phyloP scores from a whole-genome alignment of 129 eudicot species.

The Cynara cardunculus region DNA sequence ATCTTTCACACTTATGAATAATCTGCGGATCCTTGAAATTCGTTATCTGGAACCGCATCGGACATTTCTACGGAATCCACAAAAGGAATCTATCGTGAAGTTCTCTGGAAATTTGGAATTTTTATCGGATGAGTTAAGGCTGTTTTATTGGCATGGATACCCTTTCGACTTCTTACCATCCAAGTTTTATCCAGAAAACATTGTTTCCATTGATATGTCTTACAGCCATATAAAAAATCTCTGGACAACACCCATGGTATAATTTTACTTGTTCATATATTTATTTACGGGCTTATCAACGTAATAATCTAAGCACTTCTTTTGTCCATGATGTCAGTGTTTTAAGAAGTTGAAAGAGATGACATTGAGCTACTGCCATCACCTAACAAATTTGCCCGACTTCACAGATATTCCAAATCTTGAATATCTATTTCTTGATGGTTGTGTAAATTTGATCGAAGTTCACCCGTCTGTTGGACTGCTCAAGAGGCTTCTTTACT shows the following conservation, averaged over 20 bases:
- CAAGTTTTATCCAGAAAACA: background rate
- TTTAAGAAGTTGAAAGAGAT: constrained; percentile 7
- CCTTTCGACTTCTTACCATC: background rate
- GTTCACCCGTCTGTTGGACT: constrained; percentile 20
- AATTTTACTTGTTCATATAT: background rate
- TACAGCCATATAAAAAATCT: background rate
- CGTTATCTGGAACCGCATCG: background rate
- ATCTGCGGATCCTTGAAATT: constrained; percentile 1
- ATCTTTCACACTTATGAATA: background rate
- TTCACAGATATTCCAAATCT: constrained; percentile 16
- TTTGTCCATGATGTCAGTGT: background rate
- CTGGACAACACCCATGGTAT: background rate
- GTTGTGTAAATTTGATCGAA: constrained; percentile 16
- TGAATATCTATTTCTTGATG: constrained; percentile 11
- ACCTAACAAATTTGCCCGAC: constrained; percentile 14
- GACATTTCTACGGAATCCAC: background rate
- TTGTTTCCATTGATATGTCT: constrained; percentile 3
- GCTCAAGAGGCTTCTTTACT: constrained; percentile 3
- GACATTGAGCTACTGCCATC: constrained; percentile 12
- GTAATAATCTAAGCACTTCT: background rate
- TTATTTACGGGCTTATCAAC: background rate
- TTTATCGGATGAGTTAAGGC: background rate
- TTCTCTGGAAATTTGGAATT: background rate
- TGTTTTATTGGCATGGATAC: no score
- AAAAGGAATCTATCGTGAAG: background rate